Evolutionary conservation across 805 yeast species (phyloP).

Genomic region (Candida suzukii): DNA sequence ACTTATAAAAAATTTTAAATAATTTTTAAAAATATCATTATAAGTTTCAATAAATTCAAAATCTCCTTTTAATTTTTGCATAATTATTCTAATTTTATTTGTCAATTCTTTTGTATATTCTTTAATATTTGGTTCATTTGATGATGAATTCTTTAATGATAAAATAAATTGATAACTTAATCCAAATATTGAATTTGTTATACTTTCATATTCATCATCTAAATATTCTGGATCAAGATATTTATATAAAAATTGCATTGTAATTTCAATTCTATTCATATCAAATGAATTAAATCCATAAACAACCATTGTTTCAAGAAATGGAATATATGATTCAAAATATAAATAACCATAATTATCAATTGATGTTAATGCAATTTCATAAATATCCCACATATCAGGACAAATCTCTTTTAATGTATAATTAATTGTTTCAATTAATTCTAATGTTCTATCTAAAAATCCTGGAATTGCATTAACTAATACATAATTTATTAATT

Average conservation of each 20-base stretch:
- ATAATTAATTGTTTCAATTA: constrained; percentile 59
- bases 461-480: constrained; percentile 64
- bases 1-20: constrained; percentile 29
- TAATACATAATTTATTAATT: constrained; percentile 64
- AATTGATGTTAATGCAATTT: constrained; percentile 36
- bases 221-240: constrained; percentile 6
- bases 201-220: constrained; percentile 10
- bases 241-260: background rate
- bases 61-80: background rate
- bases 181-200: background rate
- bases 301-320: constrained; percentile 39
- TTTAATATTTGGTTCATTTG: background rate
- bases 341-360: constrained; percentile 47
- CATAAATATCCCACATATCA: constrained; percentile 38
- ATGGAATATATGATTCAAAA: constrained; percentile 37
- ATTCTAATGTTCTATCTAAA: constrained; percentile 68
- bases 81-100: background rate
- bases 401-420: constrained; percentile 42
- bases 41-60: background rate
- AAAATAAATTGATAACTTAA: background rate
- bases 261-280: background rate
- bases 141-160: background rate
- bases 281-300: constrained; percentile 29
- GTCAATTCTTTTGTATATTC: background rate
- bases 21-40: background rate